Evolutionary conservation across 1,284 basidiomycete genomes (phyloP), one percentile per base, ranked within the genome.

Genomic region (Pyrrhoderma lamaoense): DNA sequence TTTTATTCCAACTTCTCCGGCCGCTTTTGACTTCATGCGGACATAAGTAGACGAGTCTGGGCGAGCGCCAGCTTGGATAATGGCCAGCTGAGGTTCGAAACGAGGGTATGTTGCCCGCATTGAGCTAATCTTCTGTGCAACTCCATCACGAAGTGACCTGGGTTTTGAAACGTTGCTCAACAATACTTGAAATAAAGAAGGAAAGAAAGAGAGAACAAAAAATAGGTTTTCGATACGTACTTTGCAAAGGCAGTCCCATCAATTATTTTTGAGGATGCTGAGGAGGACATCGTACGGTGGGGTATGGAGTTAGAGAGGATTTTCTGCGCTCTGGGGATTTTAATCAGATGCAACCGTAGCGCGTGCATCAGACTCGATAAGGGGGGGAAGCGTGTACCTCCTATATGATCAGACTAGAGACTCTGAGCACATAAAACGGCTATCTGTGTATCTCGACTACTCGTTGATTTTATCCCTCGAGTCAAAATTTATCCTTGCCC

Each of bases 11-110:
- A 91, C 89, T 70, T 99, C 93, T 62, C 93, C 84, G 21, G 94
- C 91, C 9, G 96, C 96, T 69, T 94, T 96, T 47, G 81, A 76
- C 73, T 99, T 99, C 95, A 98, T 98, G 64, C 92, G 91, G 59
- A 99, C 88, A 71, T 99, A 99, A 49, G 88, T 87, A 31, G 76
- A 74, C 7, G 93, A 98, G 65, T 98, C 95, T 37, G 91, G 85
- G 57, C 89, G 84, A 31, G 82, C 80, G 48, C 96, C 96, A 50
- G 93, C 93, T 70, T 99, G 96, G 52, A 99, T 80, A 70, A 99
- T 94, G 62, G 83, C 87, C 35, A 99, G 80, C 67, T 86, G 80
- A 14, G 93, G 89, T 62, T 86, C 79, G 74, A 99, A 98, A 40
- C 86, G 85, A 21, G 92, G 85, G 66, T 80, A 81, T 56, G 72